phyloP scores from a whole-genome alignment of 495 filamentous ascomycete genomes.

The Penicillium mononematosum region DNA sequence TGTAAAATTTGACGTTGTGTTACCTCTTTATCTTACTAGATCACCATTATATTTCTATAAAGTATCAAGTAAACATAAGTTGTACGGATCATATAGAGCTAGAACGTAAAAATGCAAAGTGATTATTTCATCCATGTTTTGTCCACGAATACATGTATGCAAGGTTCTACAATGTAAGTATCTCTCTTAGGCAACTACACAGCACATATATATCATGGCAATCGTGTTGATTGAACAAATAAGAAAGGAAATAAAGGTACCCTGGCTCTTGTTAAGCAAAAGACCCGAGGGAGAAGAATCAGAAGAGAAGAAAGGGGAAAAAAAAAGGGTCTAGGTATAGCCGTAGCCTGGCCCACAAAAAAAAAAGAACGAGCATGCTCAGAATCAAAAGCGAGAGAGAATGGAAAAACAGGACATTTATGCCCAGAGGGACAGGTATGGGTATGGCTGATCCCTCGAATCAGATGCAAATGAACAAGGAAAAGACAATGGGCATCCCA shows the following conservation, averaged over 20 bases:
- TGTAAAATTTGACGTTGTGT: too few species aligned
- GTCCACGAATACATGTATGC: too few species aligned
- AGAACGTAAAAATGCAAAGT: too few species aligned
- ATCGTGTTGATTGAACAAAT: slow-evolving; percentile 33
- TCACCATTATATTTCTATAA: too few species aligned
- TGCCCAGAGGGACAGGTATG: slow-evolving; percentile 19
- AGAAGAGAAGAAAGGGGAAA: slow-evolving; percentile 18
- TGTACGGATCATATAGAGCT: too few species aligned
- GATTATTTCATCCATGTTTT: too few species aligned
- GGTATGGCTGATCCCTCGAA: slow-evolving; percentile 32
- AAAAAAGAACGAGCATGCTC: slow-evolving; percentile 19
- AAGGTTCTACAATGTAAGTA: neutral
- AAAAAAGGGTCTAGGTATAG: slow-evolving; percentile 25
- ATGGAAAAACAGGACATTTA: slow-evolving; percentile 14
- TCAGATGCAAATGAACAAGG: slow-evolving; percentile 27
- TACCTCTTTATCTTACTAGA: too few species aligned
- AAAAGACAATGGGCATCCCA: slow-evolving; percentile 8
- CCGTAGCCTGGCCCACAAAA: slow-evolving; percentile 30
- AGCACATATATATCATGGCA: slow-evolving; percentile 46
- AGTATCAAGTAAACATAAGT: too few species aligned
- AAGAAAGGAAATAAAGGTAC: slow-evolving; percentile 19
- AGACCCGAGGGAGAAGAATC: slow-evolving; percentile 14
- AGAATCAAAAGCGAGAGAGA: slow-evolving; percentile 11
- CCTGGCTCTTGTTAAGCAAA: slow-evolving; percentile 6
- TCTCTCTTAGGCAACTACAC: slow-evolving; percentile 9